Conservation (phyloP, 192 early-diverging fungal species). For the Spizellomyces sp. region DNA sequence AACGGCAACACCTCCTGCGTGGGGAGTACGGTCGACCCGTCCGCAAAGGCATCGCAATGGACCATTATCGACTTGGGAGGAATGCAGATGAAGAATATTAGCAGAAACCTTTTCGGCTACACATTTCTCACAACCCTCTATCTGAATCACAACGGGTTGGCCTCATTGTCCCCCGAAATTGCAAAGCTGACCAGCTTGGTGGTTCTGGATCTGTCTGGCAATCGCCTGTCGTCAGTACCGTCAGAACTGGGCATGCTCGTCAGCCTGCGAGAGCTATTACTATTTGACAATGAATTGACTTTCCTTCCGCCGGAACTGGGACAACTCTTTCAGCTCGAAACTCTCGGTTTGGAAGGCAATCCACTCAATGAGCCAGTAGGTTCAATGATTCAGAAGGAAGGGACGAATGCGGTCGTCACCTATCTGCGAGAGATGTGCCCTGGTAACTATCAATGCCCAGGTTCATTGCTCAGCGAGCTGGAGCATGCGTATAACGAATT, state of each 20-base stretch:
- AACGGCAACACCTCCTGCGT: slow-evolving; percentile 34
- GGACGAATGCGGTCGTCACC: slow-evolving; percentile 76
- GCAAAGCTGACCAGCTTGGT: slow-evolving; percentile 66
- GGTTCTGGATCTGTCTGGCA: slow-evolving; percentile 86
- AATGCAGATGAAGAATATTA: slow-evolving; percentile 86
- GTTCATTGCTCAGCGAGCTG: background rate
- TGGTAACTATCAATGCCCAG: slow-evolving; percentile 46
- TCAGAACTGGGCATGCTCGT: slow-evolving; percentile 87
- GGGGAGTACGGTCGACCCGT: slow-evolving; percentile 55
- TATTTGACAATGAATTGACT: slow-evolving; percentile 90
- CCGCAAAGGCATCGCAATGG: slow-evolving; percentile 72
- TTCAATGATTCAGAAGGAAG: slow-evolving; percentile 82
- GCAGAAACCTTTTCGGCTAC: slow-evolving; percentile 76
- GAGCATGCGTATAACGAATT: background rate
- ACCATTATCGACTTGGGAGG: slow-evolving; percentile 91
- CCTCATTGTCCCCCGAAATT: slow-evolving; percentile 73
- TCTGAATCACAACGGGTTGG: slow-evolving; percentile 94
- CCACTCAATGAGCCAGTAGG: slow-evolving; percentile 83
- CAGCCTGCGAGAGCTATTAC: slow-evolving; percentile 75
- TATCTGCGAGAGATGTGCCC: slow-evolving; percentile 89
- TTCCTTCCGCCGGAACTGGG: slow-evolving; percentile 89
- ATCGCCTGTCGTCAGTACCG: slow-evolving; percentile 79
- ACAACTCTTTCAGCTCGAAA: slow-evolving; percentile 84
- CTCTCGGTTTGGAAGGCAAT: slow-evolving; percentile 93
- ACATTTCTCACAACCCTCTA: slow-evolving; percentile 88